Evolutionary conservation across 352 stramenopile species (phyloP), one percentile per base, ranked within the genome.

Genomic region (Phytophthora syringae): DNA sequence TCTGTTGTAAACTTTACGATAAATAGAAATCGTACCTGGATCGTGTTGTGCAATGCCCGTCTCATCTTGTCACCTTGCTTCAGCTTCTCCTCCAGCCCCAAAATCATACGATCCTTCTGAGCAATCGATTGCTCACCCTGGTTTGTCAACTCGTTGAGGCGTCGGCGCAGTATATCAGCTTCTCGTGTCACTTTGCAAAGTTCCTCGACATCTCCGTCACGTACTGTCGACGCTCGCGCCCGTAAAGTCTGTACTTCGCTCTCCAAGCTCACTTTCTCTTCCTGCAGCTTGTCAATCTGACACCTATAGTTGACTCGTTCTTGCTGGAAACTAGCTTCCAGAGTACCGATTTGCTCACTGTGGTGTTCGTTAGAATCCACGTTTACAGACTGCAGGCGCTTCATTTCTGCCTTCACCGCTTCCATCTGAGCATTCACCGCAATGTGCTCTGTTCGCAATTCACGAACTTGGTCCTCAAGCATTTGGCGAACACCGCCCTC

Each of bases 21-120:
- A n/a, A 53, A 37, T 36, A 57, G 5, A 13, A 11, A 4, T 20
- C 67, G 32, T 82, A 92, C 84, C 77, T 94, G 84, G 28, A 99
- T 98, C 39, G 87, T 91, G 78, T 99, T 99, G 83, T 99, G 98
- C 82, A 99, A 93, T 63, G 90, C 82, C n/a, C 98, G 82, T 30
- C 97, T 88, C 15, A 94, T 51, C 28, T 88, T 92, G 57, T 97
- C 88, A 1, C 84, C 86, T n/a, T 89, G 71, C 20, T 84, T 83
- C 25, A 94, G 66, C 28, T 91, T 90, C 45, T 86, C 76, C 58
- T 91, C 70, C 18, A 97, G 66, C 42, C 94, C 79, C 12, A 75
- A 70, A 49, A 96, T 88, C 20, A 79, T 53, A 18, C 30, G 70
- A 60, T 96, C 84, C 49, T 93, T 92, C 40, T 93, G 67, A 37